Evolutionary conservation across 176 grass and related monocot species (phyloP).

Genomic region (Rhynchospora tenuis): DNA sequence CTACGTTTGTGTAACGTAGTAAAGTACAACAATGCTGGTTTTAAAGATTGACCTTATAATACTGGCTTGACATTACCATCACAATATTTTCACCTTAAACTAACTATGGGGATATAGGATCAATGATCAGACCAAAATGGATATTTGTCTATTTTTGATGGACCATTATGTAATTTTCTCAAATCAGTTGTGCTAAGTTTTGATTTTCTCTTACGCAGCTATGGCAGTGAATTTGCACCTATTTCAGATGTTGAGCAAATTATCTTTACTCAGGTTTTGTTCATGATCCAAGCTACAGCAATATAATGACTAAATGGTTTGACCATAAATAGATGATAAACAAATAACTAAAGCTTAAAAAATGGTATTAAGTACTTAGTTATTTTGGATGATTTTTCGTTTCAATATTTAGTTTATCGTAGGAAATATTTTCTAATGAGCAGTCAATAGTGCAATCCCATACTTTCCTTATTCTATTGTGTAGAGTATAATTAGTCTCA

Average conservation of each 20-base stretch:
- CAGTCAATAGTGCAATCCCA: not conserved
- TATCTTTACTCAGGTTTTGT: constrained; percentile 45
- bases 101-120: not conserved
- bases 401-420: not conserved
- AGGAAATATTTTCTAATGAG: not conserved
- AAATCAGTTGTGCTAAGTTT: not conserved
- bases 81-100: not conserved
- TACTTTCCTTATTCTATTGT: not conserved
- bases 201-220: constrained; percentile 42
- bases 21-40: not conserved
- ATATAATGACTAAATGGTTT: not conserved
- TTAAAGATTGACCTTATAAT: not conserved
- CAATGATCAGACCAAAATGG: not conserved
- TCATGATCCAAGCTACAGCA: constrained; percentile 1
- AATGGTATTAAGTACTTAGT: not conserved
- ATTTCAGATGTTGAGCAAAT: constrained; percentile 56
- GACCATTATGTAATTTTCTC: not conserved
- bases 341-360: not conserved
- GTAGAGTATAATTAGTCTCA: not conserved
- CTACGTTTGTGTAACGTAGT: not conserved
- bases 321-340: not conserved
- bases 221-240: constrained; percentile 60
- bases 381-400: not conserved
- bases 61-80: not conserved
- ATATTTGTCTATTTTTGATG: not conserved